Base-by-base conservation (phyloP, 2,329 filamentous ascomycete genomes). In the Scytalidium lignicola region DNA sequence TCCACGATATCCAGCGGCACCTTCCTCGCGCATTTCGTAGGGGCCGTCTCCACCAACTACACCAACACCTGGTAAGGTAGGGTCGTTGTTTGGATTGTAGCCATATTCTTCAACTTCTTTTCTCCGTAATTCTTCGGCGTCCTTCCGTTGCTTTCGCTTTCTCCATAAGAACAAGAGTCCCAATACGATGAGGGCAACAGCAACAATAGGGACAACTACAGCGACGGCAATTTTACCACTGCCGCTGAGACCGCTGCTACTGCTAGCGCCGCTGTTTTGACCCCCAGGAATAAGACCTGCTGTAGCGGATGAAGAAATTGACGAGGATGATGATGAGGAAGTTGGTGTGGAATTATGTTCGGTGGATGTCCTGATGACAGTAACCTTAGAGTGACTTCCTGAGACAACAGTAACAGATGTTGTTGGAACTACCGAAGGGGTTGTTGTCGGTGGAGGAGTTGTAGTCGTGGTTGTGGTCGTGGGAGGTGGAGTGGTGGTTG, bases 91-190 rank as follows among this genome's bases (percentile, higher is more conserved):
- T n/a, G 93, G 93, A 67, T 97, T 97, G 74, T 91, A 97, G 26
- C 88, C 86, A 66, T 97, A 97, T 65, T 97, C 93, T 67, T 97
- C 92, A 10, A 96, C 90, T 69, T 99, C 93, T 72, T 96, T 96
- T 55, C 91, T 82, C 45, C 93, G 82, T 61, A 91, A 83, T 65
- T 96, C 93, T 63, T 93, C 90, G 13, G 86, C 87, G 55, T 83
- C 82, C 74, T 90, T 93, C 55, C 85, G 83, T 61, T 88, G 84
- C 72, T 95, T 95, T 55, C 90, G 86, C 72, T 83, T 90, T 65
- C 88, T 83, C 90, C 90, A 99, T 63, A 92, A 82, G 67, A 88
- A 90, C 22, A 96, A 75, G 6, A 83, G 87, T 2, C 80, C 82
- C 8, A 92, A 68, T 2, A 92, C 82, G 19, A 97, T 75, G 17